A percentile compares a stretch with the other conserved stretches of the same genome.
Evolutionary conservation across 2,329 filamentous ascomycete species (phyloP).

Genomic region (Exophiala sideris): DNA sequence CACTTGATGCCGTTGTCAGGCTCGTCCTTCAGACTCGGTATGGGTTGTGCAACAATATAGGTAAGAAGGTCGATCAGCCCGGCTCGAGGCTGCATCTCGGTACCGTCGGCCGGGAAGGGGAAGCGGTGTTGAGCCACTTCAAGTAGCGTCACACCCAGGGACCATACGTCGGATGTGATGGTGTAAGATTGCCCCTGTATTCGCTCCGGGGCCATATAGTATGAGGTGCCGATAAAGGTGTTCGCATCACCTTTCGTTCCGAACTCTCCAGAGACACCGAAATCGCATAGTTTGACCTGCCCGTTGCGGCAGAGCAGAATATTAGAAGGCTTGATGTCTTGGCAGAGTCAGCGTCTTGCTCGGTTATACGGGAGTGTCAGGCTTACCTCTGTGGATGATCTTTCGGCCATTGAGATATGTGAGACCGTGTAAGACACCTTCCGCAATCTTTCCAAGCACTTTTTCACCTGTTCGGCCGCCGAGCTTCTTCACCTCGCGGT

Average conservation of each 20-base stretch:
- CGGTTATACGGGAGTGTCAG: not conserved
- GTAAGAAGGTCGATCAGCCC: conserved; percentile 93
- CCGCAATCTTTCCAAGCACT: conserved; percentile 92
- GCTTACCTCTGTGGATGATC: conserved; percentile 79
- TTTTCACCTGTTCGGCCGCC: conserved; percentile 95
- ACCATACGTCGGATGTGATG: conserved; percentile 98
- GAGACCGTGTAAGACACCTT: conserved; percentile 87
- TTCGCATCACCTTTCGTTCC: conserved; percentile 98
- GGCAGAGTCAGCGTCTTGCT: conserved; percentile 18
- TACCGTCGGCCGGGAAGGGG: conserved; percentile 94
- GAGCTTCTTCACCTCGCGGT: conserved; percentile 93
- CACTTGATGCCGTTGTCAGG: conserved; percentile 84
- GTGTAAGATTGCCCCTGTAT: conserved; percentile 98
- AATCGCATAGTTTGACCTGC: conserved; percentile 96
- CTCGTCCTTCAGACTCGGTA: conserved; percentile 94
- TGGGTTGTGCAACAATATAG: conserved; percentile 93
- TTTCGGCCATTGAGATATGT: conserved; percentile 94
- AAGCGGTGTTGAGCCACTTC: conserved; percentile 99
- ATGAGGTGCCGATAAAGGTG: conserved; percentile 97
- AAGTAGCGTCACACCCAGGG: conserved; percentile 90
- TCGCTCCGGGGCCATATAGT: conserved; percentile 98
- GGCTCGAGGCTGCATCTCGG: conserved; percentile 88
- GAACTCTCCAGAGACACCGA: conserved; percentile 95
- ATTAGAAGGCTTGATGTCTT: conserved; percentile 96
- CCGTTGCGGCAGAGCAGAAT: conserved; percentile 89